Evolutionary conservation across 1,139 yeast genomes (phyloP).

Genomic region (Geotrichum restrictum): DNA sequence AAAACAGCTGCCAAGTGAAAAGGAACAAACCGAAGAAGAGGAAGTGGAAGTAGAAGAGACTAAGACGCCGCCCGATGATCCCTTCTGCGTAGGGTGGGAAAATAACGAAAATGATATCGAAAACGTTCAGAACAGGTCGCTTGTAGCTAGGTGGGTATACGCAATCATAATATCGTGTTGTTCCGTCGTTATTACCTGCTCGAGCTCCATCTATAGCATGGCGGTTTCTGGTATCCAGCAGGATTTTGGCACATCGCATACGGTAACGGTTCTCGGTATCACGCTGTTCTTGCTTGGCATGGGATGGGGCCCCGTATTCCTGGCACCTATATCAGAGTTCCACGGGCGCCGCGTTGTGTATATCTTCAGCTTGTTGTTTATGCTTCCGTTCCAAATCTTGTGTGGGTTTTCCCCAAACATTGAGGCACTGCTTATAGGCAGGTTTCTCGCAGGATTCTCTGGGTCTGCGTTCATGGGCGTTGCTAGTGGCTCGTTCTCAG

Average conservation of each 20-base stretch:
- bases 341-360: constrained; percentile 68
- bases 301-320: constrained; percentile 62
- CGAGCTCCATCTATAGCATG: constrained; percentile 56
- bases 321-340: constrained; percentile 73
- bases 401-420: constrained; percentile 63
- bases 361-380: constrained; percentile 53
- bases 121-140: constrained; percentile 45
- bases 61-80: too few species aligned
- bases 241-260: constrained; percentile 51
- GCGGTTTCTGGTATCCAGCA: constrained; percentile 48
- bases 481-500: constrained; percentile 74
- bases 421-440: constrained; percentile 58
- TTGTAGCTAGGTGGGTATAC: constrained; percentile 49
- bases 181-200: constrained; percentile 47
- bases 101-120: constrained; percentile 50
- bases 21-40: too few species aligned
- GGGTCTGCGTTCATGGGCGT: constrained; percentile 69
- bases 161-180: constrained; percentile 50
- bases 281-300: constrained; percentile 68
- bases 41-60: too few species aligned
- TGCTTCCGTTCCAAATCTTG: constrained; percentile 59
- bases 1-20: not conserved
- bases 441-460: constrained; percentile 65
- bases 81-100: constrained; percentile 35
- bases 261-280: constrained; percentile 58